Base-by-base conservation (phyloP, 2,329 filamentous ascomycete species). In the Exophiala alcalophila region DNA sequence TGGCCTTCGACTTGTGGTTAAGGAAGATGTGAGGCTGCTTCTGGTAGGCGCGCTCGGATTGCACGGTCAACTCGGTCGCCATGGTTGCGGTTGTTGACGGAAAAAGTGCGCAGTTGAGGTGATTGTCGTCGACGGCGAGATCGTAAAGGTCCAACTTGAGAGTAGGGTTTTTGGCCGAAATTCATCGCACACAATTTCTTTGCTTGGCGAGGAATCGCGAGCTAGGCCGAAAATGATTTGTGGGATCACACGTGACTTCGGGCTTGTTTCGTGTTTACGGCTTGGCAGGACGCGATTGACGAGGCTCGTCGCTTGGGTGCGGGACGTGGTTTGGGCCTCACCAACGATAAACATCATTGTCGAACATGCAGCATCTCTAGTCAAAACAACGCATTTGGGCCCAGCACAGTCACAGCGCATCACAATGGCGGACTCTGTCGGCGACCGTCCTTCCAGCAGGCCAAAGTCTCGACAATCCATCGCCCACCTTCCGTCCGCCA, bases 21-120 rank as follows among this genome's bases (percentile, higher is more conserved):
- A 86, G 83, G 87, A 97, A 98, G 81, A 98, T 95, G 77, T 98
- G 92, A 73, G 92, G 92, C 83, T 98, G 91, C 85, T 98, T 98
- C 78, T 97, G 92, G 87, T 86, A 98, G 81, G 92, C 92, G 80
- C 92, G 91, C 85, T 98, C 92, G 72, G 88, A 94, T 84, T 98
- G 92, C 76, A 98, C 92, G 73, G 89, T 94, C 78, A 96, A 81
- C 81, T 95, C 89, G 81, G 89, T 95, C 72, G 89, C 89, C 89
- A 94, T 95, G 73, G 70, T 81, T 78, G 74, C 75, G 73, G 67
- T 58, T 53, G 42, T 50, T 52, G 54, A 50, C 50, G 39, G 41
- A 18, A 30, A 43, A 34, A 24, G 29, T 46, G 47, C 57, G 61
- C 57, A 56, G 52, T 32, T 37, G 40, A 50, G 56, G 55, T n/a